Evolutionary conservation across 805 yeast species (phyloP).

Genomic region (Starmerella cellae): DNA sequence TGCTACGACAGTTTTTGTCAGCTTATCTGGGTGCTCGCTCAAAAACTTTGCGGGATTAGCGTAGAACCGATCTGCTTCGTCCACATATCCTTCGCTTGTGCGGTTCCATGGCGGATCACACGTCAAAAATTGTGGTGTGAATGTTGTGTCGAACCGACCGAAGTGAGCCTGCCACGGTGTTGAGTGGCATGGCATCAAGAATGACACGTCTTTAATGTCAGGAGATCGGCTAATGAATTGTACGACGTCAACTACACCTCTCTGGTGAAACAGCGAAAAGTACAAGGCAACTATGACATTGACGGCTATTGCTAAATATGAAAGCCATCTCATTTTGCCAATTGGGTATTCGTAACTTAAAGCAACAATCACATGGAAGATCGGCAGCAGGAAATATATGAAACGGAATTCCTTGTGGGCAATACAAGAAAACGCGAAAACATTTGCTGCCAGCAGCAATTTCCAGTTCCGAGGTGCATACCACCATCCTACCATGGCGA

Average conservation of each 20-base stretch:
- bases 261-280: slow-evolving; percentile 61
- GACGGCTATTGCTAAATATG: slow-evolving; percentile 9
- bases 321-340: not conserved
- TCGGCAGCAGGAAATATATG: slow-evolving; percentile 71
- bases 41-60: slow-evolving; percentile 50
- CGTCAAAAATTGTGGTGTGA: slow-evolving; percentile 59
- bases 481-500: slow-evolving; percentile 9
- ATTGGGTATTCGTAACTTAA: slow-evolving; percentile 11
- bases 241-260: slow-evolving; percentile 68
- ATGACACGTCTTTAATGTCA: slow-evolving; percentile 46
- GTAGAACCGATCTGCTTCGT: slow-evolving; percentile 78
- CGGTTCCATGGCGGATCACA: slow-evolving; percentile 70
- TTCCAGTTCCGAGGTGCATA: slow-evolving; percentile 1
- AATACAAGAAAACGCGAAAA: slow-evolving; percentile 48
- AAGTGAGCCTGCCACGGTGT: slow-evolving; percentile 88
- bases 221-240: slow-evolving; percentile 35
- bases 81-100: slow-evolving; percentile 38
- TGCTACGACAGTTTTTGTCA: slow-evolving; percentile 38
- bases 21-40: slow-evolving; percentile 32
- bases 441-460: slow-evolving; percentile 30
- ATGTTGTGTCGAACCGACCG: slow-evolving; percentile 36
- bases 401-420: slow-evolving; percentile 87
- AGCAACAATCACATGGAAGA: slow-evolving; percentile 43
- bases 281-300: slow-evolving; percentile 37
- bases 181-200: slow-evolving; percentile 91